Base-by-base conservation (phyloP, 225 moss, liverwort and hornwort genomes). In the Polytrichum formosum region DNA sequence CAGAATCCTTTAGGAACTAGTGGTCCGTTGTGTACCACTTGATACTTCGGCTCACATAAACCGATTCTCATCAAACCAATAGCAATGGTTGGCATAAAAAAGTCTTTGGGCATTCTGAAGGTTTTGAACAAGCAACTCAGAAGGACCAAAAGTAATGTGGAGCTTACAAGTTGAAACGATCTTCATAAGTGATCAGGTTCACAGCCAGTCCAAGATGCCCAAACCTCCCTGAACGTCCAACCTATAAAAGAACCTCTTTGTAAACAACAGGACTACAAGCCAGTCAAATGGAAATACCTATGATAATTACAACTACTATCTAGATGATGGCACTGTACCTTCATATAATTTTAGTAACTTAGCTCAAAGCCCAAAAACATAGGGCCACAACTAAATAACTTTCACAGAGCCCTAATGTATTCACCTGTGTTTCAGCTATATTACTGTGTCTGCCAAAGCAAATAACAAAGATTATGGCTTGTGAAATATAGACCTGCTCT, bases 161-260 rank as follows among this genome's bases (percentile, higher is more conserved):
- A 26, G 76, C 87, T 78, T 69, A 87, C 87, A 87, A 76, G 76
- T 87, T 87, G 66, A 87, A 87, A 63, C 87, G 83, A 66, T 87
- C 87, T 76, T 87, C 87, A 71, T 87, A 87, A 26, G 87, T 87
- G 78, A 87, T 87, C 78, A 87, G 69, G 72, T 87, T 87, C 73
- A 87, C 87, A 59, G 87, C 87, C 78, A 87, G 74, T 54, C 87
- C 87, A 54, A 87, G 80, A 74, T 87, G 87, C 71, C 87, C 87
- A 78, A 87, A 87, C 74, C 87, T 87, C 54, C 87, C 87, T 55
- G 87, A 87, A 72, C 87, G 83, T 56, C 87, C 87, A 65, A 87
- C 87, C 87, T 87, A 74, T 26, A 55, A 0, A 70, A 58, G 20
- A 3, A 58, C 21, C 1, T 9, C 59, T 59, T 46, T 16, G 46